Evolutionary conservation across 306 rosid genomes (phyloP), one percentile per base, ranked within the genome.

Genomic region (Gastrolobium bilobum): DNA sequence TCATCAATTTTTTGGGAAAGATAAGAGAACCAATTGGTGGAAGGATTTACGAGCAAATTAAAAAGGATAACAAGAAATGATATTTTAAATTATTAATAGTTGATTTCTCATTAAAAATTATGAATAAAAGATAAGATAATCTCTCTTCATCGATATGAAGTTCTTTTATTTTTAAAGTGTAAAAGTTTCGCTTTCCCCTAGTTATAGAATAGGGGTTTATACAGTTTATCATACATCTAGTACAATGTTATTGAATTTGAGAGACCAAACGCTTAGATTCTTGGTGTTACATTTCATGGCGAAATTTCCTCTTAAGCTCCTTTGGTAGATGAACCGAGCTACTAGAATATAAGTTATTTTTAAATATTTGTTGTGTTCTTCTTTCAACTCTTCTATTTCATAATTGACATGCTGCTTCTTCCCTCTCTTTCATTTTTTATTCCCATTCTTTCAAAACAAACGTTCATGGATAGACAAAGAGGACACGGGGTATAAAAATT

Each of bases 361-460:
- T 38, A 38, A 8, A 71, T 26, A 20, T 37, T 71, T 35, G 30
- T 51, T 48, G 34, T 1, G 11, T 59, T 42, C 44, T 44, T 59
- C 20, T 30, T 73, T 59, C 57, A 73, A 58, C 58, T 8, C 5
- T 43, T 48, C 3, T 11, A 30, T 7, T 68, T 68, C 29, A 13
- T 68, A 47, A 38, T 50, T 48, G 57, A 68, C 43, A 43, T 43
- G 68, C 15, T 43, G 44, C 14, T 3, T 35, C 46, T 34, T 70
- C 2, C 6, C 4, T 0, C 1, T 42, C 33, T 29, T 43, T 15
- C 15, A 51, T 35, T 53, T 14, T 72, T 43, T 38, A 7, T 13
- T 59, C 4, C 34, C 69, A 31, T 30, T 73, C 11, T 7, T 13
- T 59, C 37, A 42, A 56, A 73, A 13, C 20, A 43, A 4, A 4